Base-by-base conservation (phyloP, 768 basidiomycete species). In the Leccinellum rugosiceps region DNA sequence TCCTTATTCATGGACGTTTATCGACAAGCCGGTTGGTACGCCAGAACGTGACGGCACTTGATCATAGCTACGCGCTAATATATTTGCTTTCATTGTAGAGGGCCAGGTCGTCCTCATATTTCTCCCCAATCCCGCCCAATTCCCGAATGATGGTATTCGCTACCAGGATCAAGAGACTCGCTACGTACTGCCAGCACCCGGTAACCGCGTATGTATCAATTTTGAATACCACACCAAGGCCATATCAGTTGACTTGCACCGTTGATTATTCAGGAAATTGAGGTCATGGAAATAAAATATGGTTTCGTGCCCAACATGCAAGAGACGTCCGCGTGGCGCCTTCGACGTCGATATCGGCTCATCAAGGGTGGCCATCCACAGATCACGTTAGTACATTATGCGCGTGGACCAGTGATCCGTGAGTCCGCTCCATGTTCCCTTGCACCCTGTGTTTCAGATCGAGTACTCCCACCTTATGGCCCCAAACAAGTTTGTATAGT, bases 21-120 rank as follows among this genome's bases (percentile, higher is more conserved):
- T 93, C 34, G 91, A 93, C 78, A 88, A 87, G 62, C 90, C 90
- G 31, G 63, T 73, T 63, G 90, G 90, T 89, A 54, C 54, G 83
- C 46, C 23, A 53, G 46, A 48, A 47, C 28, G 34, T 21, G 31
- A 32, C 26, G 32, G 52, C 8, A 13, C 31, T 21, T 23, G 14
- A 26, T 31, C 49, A 35, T 19, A 11, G 15, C 31, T 52, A 13
- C 26, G 44, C 9, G 26, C 55, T 64, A 17, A 58, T 32, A 11
- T 28, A 5, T 26, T 44, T 1, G 17, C 25, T 55, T 52, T 15
- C 10, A 47, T 30, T 13, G 9, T 54, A 89, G 90, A 90, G 65
- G 88, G 87, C 0, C 80, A 85, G 64, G 73, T 86, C 30, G 75
- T 79, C 34, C 79, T 92, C n/a, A 71, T 92, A 46, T 91, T 81